Percentiles rank a stretch among this genome's conserved stretches.
Evolutionary conservation across 2,329 filamentous ascomycete species (phyloP).

Genomic region (Alternaria brassicae): DNA sequence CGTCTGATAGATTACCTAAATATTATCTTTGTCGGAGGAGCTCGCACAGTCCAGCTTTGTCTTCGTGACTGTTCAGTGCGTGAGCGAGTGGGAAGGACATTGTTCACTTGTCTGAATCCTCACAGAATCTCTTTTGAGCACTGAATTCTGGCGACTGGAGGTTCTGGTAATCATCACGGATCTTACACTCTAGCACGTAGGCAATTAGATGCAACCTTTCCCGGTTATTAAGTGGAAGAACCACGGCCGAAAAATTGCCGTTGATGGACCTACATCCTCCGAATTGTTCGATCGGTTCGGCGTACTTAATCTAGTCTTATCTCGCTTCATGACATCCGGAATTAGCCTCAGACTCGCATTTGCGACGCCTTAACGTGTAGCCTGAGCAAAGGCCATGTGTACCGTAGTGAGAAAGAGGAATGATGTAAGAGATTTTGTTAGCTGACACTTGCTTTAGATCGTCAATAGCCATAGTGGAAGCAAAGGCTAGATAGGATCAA

Average conservation of each 20-base stretch:
- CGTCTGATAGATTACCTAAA: neutral
- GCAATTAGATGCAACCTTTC: neutral
- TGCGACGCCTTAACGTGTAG: neutral
- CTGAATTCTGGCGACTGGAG: slow-evolving; percentile 67
- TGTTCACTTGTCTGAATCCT: slow-evolving; percentile 93
- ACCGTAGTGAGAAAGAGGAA: neutral
- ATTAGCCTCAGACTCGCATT: neutral
- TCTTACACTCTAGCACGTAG: slow-evolving; percentile 54
- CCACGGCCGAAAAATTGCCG: neutral
- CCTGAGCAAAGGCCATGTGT: neutral
- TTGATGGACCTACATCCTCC: slow-evolving; percentile 6
- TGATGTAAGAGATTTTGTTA: neutral
- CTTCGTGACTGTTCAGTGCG: neutral
- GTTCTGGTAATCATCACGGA: slow-evolving; percentile 90
- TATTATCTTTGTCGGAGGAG: neutral
- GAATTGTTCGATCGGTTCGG: neutral
- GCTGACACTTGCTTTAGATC: neutral
- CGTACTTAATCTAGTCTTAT: slow-evolving; percentile 3
- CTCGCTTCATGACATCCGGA: neutral
- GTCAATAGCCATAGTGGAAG: neutral
- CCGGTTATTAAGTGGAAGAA: neutral
- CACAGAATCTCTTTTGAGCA: slow-evolving; percentile 86
- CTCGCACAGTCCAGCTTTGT: neutral
- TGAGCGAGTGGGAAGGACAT: slow-evolving; percentile 63
- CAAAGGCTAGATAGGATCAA: too few species aligned